Conservation (phyloP, 345 rosid genomes). For the Chamaenerion angustifolium region DNA sequence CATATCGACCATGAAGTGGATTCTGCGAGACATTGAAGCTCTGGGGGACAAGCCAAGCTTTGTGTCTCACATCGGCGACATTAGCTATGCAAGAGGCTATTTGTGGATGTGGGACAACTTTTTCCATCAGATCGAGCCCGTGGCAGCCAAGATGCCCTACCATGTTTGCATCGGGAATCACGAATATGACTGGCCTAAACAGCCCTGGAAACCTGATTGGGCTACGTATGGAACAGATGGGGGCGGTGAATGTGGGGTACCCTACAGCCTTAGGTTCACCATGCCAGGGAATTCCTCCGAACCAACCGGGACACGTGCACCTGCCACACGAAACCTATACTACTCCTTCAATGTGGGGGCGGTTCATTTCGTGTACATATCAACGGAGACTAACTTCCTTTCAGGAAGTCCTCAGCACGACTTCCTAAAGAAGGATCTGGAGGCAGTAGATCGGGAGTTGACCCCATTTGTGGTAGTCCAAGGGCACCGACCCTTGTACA, state of each 20-base stretch:
- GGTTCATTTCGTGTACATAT: constrained; percentile 71
- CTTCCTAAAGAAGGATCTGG: constrained; percentile 62
- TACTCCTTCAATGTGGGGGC: constrained; percentile 65
- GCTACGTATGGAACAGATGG: constrained; percentile 63
- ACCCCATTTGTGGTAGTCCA: constrained; percentile 72
- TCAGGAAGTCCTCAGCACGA: constrained; percentile 57
- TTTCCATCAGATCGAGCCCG: constrained; percentile 55
- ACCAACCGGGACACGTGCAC: constrained; percentile 52
- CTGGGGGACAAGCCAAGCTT: constrained; percentile 51
- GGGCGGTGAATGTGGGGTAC: constrained; percentile 94
- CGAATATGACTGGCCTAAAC: constrained; percentile 84
- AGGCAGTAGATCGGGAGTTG: constrained; percentile 57
- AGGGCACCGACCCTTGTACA: constrained; percentile 96
- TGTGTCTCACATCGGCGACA: constrained; percentile 82
- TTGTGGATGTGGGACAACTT: constrained; percentile 94
- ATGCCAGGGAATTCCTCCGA: constrained; percentile 90
- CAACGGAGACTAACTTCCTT: constrained; percentile 80
- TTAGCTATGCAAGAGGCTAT: constrained; percentile 81
- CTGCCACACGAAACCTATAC: constrained; percentile 65
- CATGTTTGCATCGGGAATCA: constrained; percentile 96
- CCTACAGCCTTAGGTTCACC: constrained; percentile 71
- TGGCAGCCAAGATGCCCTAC: constrained; percentile 65
- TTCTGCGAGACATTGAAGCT: constrained; percentile 63
- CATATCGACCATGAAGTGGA: constrained; percentile 71
- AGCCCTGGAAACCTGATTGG: constrained; percentile 93